Evolutionary conservation across 1,284 basidiomycete species (phyloP), one percentile per base, ranked within the genome.

Genomic region (Leucocoprinus gongylophorus): DNA sequence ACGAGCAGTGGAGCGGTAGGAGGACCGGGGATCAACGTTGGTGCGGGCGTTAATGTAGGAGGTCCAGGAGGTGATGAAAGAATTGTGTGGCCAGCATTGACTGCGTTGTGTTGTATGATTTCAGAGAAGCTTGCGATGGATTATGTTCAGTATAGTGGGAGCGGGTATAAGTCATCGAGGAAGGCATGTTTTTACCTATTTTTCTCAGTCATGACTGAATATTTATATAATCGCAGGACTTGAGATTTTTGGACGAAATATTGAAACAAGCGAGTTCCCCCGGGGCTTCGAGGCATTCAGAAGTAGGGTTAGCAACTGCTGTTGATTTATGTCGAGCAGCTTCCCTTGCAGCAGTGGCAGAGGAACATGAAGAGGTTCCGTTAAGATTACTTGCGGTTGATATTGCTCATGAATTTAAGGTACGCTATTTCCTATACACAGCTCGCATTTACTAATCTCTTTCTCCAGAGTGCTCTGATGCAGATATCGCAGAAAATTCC

Each of bases 291-390:
- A 86, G 80, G 61, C 62, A 81, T 26, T 69, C 76, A 6, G 85
- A 90, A 51, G 72, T 83, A 0, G 79, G 84, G 1, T 68, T 91
- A 50, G 77, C 87, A 1, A 93, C 90, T 64, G 80, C 81, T 47
- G 75, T 93, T 26, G 93, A 97, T 62, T 70, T 93, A 30, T 88
- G 90, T 65, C 80, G 85, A 53, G 90, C 87, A 1, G 91, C 91
- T 2, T 83, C 82, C 40, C 77, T 81, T 50, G 73, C 90, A 29
- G 73, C 90, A 29, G 76, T 76, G 8, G 76, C 81, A 0, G 73
- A 78, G 2, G 80, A 77, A 5, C 45, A 47, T 43, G 51, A 52
- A 35, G 89, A 92, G 9, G 66, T 87, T 6, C 78, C 88, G n/a
- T 64, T 94, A 23, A 77, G 83, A 21, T 65, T 79, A 9, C 70